A percentile compares a stretch with the other conserved stretches of the same genome.
These are phyloP conservation scores for Cyclostephanos invisitatus DNA, from an alignment of 108 stramenopile species.

Conservation along the genomic window DNA sequence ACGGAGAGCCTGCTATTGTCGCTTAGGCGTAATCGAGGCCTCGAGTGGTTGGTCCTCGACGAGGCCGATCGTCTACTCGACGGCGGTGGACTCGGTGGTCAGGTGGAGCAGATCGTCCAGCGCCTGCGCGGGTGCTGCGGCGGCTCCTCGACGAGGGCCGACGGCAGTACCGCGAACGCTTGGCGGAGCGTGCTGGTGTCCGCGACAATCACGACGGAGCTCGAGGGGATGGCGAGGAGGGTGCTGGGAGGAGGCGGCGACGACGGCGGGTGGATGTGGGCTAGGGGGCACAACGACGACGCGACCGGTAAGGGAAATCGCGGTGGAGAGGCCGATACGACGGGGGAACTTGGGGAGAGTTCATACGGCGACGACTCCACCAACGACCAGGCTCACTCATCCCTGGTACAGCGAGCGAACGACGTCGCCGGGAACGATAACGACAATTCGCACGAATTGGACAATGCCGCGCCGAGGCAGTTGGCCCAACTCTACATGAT, in stretches of 20 bases:
- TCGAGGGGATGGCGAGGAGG: conserved; percentile 66
- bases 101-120: conserved; percentile 86
- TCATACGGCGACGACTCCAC: conserved; percentile 3
- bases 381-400: not conserved
- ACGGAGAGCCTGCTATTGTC: conserved; percentile 78
- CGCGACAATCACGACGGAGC: conserved; percentile 78
- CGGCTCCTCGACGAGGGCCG: conserved; percentile 32
- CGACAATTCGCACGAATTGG: conserved; percentile 35
- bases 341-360: conserved; percentile 18
- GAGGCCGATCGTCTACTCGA: conserved; percentile 96
- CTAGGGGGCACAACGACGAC: conserved; percentile 41
- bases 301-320: not conserved
- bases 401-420: not conserved
- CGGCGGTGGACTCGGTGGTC: conserved; percentile 85
- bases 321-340: conserved; percentile 7
- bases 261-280: conserved; percentile 62
- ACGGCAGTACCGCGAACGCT: conserved; percentile 46
- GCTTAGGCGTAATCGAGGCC: conserved; percentile 52
- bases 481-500: conserved; percentile 88
- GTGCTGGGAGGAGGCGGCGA: conserved; percentile 52
- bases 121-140: conserved; percentile 69
- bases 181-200: conserved; percentile 87
- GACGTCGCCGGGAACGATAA: conserved; percentile 12
- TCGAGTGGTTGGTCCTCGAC: conserved; percentile 92
- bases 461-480: conserved; percentile 81